Evolutionary conservation across 768 basidiomycete species (phyloP).

Genomic region (Phlegmacium glaucopus): DNA sequence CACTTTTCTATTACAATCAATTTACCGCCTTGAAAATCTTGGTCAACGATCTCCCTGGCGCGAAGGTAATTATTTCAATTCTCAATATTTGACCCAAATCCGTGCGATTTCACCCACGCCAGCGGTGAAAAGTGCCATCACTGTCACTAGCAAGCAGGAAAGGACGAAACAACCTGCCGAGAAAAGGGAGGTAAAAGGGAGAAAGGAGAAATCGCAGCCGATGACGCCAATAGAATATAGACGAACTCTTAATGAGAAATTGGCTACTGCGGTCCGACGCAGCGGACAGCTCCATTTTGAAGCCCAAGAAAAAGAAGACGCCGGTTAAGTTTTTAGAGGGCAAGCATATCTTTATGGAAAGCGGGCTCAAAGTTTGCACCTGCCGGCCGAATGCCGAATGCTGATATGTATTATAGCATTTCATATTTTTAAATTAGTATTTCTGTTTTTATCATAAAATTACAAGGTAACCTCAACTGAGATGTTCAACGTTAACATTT

Average conservation of each 20-base stretch:
- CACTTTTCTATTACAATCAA: slow-evolving; percentile 60
- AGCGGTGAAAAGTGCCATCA: background rate
- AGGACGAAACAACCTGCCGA: slow-evolving; percentile 11
- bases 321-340: slow-evolving; percentile 42
- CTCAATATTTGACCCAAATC: slow-evolving; percentile 51
- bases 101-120: slow-evolving; percentile 25
- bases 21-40: slow-evolving; percentile 54
- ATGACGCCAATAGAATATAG: slow-evolving; percentile 55
- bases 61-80: slow-evolving; percentile 49
- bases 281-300: slow-evolving; percentile 12
- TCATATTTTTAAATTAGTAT: too few species aligned
- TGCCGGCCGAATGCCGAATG: too few species aligned
- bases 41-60: slow-evolving; percentile 46
- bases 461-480: too few species aligned
- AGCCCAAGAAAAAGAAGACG: slow-evolving; percentile 10
- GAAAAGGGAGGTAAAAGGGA: slow-evolving; percentile 22
- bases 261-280: slow-evolving; percentile 9
- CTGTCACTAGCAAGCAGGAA: slow-evolving; percentile 6
- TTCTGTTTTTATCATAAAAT: too few species aligned
- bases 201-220: slow-evolving; percentile 37
- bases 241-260: slow-evolving; percentile 37
- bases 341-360: slow-evolving; percentile 52
- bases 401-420: too few species aligned
- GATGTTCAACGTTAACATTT: too few species aligned
- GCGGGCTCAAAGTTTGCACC: too few species aligned